Evolutionary conservation across 257 asterid genomes (phyloP), one percentile per base, ranked within the genome.

Genomic region (Fraxinus pennsylvanica): DNA sequence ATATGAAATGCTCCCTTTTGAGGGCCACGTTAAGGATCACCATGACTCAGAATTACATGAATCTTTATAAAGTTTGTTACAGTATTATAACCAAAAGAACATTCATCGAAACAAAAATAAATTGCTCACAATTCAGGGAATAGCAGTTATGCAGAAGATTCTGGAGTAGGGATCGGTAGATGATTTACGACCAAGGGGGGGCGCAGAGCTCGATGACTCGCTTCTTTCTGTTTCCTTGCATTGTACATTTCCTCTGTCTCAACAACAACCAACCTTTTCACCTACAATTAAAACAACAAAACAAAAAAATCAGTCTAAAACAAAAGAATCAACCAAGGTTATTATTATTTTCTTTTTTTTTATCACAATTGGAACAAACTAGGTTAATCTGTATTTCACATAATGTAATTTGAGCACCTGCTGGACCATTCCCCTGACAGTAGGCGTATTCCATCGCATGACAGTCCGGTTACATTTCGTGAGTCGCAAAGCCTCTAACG

Each of bases 361-460:
- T 22, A 38, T 22, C 32, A 45, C 21, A 76, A 67, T 21, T 21
- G 41, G 22, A 47, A 72, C n/a, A 75, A 7, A 54, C 39, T 57
- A 59, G 12, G 67, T 14, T 59, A 59, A 59, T 59, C 67, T 21
- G 67, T 0, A 59, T 21, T 59, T n/a, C 67, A 22, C 27, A 59
- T 22, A 59, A 59, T 59, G 14, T n/a, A 59, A 59, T 85, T 59
- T 88, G 73, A 72, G 91, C 91, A 90, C 99, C 98, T 95, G 99
- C 82, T 95, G 96, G 77, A 95, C 70, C 99, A 93, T 95, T 87
- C 99, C 99, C 33, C 96, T 85, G 29, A 93, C 87, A 27, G 96
- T 88, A 69, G 99, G 98, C 38, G 94, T 91, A 82, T 95, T 95
- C 88, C 92, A 88, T 13, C 94, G 85, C 89, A 82, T 87, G 74